Conservation (phyloP, 1,284 basidiomycete species). For the Sporisorium graminicola region DNA sequence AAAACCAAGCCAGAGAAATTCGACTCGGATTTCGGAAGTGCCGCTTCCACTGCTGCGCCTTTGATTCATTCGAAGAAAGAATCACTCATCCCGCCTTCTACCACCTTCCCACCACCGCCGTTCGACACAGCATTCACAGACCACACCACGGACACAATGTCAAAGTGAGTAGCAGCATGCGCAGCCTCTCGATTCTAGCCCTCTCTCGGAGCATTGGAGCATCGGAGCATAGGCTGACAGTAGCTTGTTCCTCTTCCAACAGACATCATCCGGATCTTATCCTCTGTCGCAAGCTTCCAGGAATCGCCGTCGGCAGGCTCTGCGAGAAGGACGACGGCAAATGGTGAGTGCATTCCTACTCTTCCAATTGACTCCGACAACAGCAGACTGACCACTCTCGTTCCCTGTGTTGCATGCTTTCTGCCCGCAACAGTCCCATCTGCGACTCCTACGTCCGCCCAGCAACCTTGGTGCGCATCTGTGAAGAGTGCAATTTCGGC, state of each 20-base stretch:
- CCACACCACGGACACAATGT: constrained; percentile 28
- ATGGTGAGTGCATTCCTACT: constrained; percentile 77
- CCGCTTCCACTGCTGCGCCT: constrained; percentile 9
- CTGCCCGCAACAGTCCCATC: constrained; percentile 79
- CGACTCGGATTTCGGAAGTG: constrained; percentile 19
- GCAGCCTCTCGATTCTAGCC: no score
- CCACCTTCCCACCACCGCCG: background rate
- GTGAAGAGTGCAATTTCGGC: constrained; percentile 98
- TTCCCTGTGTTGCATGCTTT: no score
- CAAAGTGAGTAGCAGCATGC: constrained; percentile 36
- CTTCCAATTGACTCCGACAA: background rate
- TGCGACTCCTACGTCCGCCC: constrained; percentile 99
- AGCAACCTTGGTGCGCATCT: constrained; percentile 95
- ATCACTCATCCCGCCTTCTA: background rate
- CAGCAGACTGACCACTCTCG: constrained; percentile 6
- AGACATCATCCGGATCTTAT: constrained; percentile 80
- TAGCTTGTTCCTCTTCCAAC: background rate
- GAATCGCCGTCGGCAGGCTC: constrained; percentile 92
- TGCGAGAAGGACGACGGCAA: constrained; percentile 99
- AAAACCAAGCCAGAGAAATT: no score
- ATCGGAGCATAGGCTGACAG: background rate
- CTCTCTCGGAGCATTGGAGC: no score
- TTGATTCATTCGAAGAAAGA: background rate
- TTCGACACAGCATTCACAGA: constrained; percentile 1
- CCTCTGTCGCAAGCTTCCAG: constrained; percentile 95